phyloP scores from a whole-genome alignment of 225 moss, liverwort and hornwort species.

The Neckera pumila region DNA sequence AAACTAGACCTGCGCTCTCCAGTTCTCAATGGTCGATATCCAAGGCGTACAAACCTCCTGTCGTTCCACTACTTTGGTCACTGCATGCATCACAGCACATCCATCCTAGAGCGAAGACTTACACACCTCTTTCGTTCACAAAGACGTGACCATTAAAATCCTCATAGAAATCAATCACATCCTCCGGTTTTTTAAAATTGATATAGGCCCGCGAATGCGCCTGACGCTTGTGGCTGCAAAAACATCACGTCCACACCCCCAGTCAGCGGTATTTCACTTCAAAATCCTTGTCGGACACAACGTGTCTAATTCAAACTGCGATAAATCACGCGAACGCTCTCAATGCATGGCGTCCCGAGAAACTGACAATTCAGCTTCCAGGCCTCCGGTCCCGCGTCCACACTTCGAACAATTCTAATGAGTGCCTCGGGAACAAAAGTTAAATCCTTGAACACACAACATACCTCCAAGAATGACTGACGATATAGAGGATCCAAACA shows the following conservation, averaged over 20 bases:
- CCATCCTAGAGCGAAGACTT: background rate
- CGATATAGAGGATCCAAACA: background rate
- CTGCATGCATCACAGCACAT: background rate
- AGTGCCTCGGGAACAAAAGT: background rate
- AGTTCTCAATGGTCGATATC: background rate
- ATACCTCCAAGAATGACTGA: background rate
- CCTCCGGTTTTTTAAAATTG: slow-evolving; percentile 86
- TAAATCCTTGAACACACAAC: background rate
- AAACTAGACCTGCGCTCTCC: background rate
- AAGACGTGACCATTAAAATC: slow-evolving; percentile 80
- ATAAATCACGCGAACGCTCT: background rate
- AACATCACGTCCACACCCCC: background rate
- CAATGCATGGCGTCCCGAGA: background rate
- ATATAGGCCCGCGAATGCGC: slow-evolving; percentile 72
- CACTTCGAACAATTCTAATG: background rate
- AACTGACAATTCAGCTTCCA: background rate
- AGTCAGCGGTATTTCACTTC: background rate
- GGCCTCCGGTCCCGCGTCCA: background rate
- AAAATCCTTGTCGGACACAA: background rate
- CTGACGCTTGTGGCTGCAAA: slow-evolving; percentile 69
- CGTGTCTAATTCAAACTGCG: background rate
- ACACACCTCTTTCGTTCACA: slow-evolving; percentile 77
- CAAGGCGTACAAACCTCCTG: background rate
- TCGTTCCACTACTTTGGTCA: background rate
- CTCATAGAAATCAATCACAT: slow-evolving; percentile 76